Conservation (phyloP, 75 land plant genomes). For the Azolla pinnata region DNA sequence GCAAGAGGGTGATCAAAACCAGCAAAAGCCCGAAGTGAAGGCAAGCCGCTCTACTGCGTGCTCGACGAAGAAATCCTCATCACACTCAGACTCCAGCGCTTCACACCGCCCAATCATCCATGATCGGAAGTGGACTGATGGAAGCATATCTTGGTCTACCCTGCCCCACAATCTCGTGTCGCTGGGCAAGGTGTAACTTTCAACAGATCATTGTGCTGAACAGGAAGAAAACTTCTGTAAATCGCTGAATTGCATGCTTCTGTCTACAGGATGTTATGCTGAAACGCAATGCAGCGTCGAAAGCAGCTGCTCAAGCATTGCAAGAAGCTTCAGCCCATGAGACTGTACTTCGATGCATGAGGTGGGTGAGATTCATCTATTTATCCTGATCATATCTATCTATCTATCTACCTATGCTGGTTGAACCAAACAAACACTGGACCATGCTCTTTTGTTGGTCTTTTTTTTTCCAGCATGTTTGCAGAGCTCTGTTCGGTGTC, state of each 20-base stretch:
- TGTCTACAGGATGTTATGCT: slow-evolving; percentile 57
- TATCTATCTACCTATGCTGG: not conserved
- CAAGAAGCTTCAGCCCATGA: slow-evolving; percentile 60
- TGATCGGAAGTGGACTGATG: slow-evolving; percentile 59
- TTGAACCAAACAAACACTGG: not conserved
- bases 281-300: slow-evolving; percentile 41
- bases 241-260: no score
- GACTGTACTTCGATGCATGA: slow-evolving; percentile 49
- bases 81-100: not conserved
- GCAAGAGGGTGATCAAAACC: not conserved
- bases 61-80: not conserved
- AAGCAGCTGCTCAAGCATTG: slow-evolving; percentile 63
- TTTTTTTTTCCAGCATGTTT: slow-evolving; percentile 56
- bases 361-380: no score
- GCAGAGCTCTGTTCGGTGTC: slow-evolving; percentile 57
- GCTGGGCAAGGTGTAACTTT: slow-evolving; percentile 86
- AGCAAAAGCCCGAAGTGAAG: slow-evolving; percentile 1
- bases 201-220: no score
- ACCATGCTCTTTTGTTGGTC: not conserved
- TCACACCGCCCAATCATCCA: slow-evolving; percentile 12
- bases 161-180: slow-evolving; percentile 58
- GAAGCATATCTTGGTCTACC: slow-evolving; percentile 65
- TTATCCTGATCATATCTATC: not conserved
- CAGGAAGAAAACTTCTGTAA: no score
- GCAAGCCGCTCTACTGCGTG: not conserved